Evolutionary conservation across 345 rosid species (phyloP).

Genomic region (Psidium guajava): DNA sequence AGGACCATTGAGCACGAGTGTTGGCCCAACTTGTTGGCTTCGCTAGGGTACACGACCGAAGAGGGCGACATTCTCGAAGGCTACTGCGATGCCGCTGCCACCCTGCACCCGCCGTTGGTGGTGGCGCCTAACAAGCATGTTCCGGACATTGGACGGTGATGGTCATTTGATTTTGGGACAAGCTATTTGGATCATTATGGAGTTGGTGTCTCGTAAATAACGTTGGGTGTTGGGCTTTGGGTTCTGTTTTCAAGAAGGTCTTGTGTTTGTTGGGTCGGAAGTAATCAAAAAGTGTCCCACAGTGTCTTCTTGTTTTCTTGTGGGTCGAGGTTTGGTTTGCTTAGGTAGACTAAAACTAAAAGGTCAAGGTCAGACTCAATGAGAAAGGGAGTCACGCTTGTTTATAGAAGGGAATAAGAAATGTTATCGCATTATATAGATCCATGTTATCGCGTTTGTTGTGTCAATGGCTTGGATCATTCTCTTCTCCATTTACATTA

Average conservation of each 20-base stretch:
- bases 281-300: neutral
- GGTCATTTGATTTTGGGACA: neutral
- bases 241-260: neutral
- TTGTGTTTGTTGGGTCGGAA: neutral
- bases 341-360: neutral
- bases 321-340: neutral
- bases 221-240: neutral
- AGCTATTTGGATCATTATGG: neutral
- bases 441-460: neutral
- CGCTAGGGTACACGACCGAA: conserved; percentile 53
- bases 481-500: neutral
- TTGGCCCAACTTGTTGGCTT: conserved; percentile 52
- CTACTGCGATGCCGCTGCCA: conserved; percentile 29
- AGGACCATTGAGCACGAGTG: conserved; percentile 32
- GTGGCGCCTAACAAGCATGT: neutral
- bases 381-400: neutral
- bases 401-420: neutral
- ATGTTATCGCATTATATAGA: too few relatives aligned
- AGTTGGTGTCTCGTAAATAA: neutral
- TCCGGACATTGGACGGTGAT: neutral
- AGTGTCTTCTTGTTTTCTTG: neutral
- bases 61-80: conserved; percentile 65
- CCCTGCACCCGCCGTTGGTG: neutral
- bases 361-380: neutral
- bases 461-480: neutral